These are phyloP conservation scores for Triticum dicoccoides DNA, from an alignment of 176 grass and related monocot genomes.

Conservation along the genomic window DNA sequence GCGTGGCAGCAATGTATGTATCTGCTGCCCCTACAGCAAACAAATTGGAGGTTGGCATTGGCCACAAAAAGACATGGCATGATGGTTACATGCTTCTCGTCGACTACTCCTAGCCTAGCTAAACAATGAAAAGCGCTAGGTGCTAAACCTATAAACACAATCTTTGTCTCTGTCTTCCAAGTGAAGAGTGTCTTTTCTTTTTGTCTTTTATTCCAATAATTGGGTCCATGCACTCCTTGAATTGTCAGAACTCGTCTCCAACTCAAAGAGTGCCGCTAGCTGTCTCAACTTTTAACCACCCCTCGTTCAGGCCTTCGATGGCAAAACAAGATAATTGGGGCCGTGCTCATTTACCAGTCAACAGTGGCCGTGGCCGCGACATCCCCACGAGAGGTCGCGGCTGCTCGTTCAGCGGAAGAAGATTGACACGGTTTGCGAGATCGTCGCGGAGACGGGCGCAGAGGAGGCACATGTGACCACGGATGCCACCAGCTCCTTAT, in stretches of 20 bases:
- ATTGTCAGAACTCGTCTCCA: background rate
- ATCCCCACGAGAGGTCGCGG: no score
- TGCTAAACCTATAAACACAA: conserved; percentile 6
- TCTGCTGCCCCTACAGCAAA: background rate
- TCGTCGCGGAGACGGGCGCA: no score
- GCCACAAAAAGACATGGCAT: background rate
- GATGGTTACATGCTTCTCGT: conserved; percentile 25
- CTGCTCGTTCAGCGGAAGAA: no score
- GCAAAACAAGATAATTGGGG: background rate
- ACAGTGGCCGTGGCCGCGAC: no score
- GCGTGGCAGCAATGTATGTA: conserved; percentile 1
- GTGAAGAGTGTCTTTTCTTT: conserved; percentile 32
- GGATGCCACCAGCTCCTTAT: no score
- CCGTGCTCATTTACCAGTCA: no score
- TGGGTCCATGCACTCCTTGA: background rate
- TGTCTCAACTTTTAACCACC: background rate
- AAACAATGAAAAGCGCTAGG: conserved; percentile 21
- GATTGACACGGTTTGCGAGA: no score
- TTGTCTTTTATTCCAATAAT: background rate
- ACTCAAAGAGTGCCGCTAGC: background rate
- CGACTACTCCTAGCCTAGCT: conserved; percentile 9
- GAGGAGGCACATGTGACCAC: no score
- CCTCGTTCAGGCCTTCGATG: no score
- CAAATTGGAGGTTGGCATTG: background rate
- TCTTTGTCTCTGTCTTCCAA: conserved; percentile 36